Conservation (phyloP, 768 basidiomycete species). For the Phanerodontia chrysosporium region DNA sequence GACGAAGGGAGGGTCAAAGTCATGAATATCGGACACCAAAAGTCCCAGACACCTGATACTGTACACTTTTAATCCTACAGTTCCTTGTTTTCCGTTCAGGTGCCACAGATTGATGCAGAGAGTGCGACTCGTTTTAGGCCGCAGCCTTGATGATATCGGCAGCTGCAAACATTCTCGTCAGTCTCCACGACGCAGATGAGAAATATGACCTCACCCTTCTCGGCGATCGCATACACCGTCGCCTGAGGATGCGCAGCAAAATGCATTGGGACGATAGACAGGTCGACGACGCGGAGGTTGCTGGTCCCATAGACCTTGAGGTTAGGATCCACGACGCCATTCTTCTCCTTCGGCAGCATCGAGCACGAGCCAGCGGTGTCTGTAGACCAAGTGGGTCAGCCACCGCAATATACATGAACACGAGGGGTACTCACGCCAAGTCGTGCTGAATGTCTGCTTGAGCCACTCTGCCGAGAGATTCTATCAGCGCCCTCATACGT, state of each 20-base stretch:
- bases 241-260: conserved; percentile 46
- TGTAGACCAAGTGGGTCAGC: conserved; percentile 11
- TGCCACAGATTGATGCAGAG: no score
- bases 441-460: conserved; percentile 18
- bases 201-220: conserved; percentile 34
- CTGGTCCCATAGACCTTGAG: conserved; percentile 50
- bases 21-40: no score
- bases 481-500: no score
- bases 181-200: background rate
- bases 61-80: no score
- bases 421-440: conserved; percentile 18
- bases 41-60: no score
- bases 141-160: conserved; percentile 25
- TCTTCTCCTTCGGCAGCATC: conserved; percentile 48
- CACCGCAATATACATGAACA: background rate
- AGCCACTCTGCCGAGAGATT: background rate
- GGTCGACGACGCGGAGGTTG: conserved; percentile 52
- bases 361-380: conserved; percentile 47
- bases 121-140: no score
- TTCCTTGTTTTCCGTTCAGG: no score
- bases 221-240: conserved; percentile 42
- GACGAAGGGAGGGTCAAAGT: no score
- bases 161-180: conserved; percentile 7
- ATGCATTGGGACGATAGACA: conserved; percentile 52
- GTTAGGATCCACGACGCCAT: conserved; percentile 47